These are phyloP conservation scores for Somion occarium DNA, from an alignment of 1,284 basidiomycete genomes.

Conservation along the genomic window DNA sequence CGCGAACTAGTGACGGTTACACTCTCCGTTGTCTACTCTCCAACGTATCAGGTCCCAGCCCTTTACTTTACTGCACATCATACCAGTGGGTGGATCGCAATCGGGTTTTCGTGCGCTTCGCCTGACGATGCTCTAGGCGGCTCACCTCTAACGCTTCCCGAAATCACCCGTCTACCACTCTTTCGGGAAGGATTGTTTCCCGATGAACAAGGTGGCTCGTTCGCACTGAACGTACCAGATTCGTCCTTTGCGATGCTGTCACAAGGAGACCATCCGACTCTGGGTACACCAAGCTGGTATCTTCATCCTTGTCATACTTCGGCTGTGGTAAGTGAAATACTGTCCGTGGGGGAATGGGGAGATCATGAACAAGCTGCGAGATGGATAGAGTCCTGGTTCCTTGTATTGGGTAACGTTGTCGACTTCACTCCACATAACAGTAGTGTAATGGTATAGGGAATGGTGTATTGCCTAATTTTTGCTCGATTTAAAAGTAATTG, in stretches of 20 bases:
- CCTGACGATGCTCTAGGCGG: conserved; percentile 48
- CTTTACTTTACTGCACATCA: conserved; percentile 74
- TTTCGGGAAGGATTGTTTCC: conserved; percentile 48
- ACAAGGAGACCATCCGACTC: conserved; percentile 77
- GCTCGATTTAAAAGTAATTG: no score
- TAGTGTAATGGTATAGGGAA: not conserved
- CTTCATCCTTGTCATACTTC: conserved; percentile 79
- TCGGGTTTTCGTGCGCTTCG: not conserved
- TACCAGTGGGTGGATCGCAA: conserved; percentile 46
- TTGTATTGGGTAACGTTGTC: conserved; percentile 62
- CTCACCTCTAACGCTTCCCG: conserved; percentile 48
- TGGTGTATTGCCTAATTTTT: not conserved
- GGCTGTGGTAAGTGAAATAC: conserved; percentile 58
- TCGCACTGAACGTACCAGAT: conserved; percentile 44
- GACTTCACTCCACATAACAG: not conserved
- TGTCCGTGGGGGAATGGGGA: conserved; percentile 38
- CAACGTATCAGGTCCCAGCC: conserved; percentile 71
- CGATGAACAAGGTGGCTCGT: conserved; percentile 38
- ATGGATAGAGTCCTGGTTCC: conserved; percentile 72
- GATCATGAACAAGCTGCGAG: conserved; percentile 28
- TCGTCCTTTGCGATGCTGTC: conserved; percentile 70
- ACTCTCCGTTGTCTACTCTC: conserved; percentile 68
- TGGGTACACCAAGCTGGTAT: conserved; percentile 73
- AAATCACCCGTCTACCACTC: conserved; percentile 52
- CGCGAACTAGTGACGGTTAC: conserved; percentile 33